Base-by-base conservation (phyloP, 352 stramenopile species). In the Phytophthora niederhauseri region DNA sequence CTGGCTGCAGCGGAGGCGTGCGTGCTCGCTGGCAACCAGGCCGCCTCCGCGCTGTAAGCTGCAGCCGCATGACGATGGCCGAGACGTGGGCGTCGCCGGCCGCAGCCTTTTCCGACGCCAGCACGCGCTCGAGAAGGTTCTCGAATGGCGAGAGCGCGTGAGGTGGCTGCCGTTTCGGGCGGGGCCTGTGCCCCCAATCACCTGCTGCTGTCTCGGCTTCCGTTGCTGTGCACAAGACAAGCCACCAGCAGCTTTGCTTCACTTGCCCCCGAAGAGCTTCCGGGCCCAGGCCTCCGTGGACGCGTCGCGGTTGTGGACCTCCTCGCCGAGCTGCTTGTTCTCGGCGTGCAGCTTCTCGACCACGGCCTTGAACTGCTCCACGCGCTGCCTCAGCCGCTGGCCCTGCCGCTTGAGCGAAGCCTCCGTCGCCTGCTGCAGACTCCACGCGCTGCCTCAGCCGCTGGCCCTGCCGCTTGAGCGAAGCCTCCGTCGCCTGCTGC, bases 311-410 rank as follows among this genome's bases (percentile, higher is more conserved):
- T 57, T 46, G 43, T 66, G 64, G 17, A 60, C 48, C 34, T 84
- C 73, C 20, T 84, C 20, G 15, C 52, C 45, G n/a, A 72, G 59
- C 64, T 78, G 63, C 38, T 80, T 57, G 43, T 73, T 77, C 43
- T 80, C 66, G 15, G 17, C 55, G 48, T 69, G 65, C 46, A 77
- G 19, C 54, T 72, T 67, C 36, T 63, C 58, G 19, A 58, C 48
- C 15, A 66, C 6, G 11, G 45, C 34, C 57, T 82, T 71, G 17
- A 81, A 43, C 36, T 82, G 61, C 31, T 46, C 26, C 49, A 61
- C 41, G 2, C 66, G 60, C 34, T 58, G 48, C 28, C 59, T 66
- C 52, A 79, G 50, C 22, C 53, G 64, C 22, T 65, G 46, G 15
- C 52, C 49, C 57, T 76, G 64, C 8, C 20, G 66, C 41, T 68